These are phyloP conservation scores for Tylopilus subfusipes DNA, from an alignment of 768 basidiomycete genomes.

Conservation along the genomic window DNA sequence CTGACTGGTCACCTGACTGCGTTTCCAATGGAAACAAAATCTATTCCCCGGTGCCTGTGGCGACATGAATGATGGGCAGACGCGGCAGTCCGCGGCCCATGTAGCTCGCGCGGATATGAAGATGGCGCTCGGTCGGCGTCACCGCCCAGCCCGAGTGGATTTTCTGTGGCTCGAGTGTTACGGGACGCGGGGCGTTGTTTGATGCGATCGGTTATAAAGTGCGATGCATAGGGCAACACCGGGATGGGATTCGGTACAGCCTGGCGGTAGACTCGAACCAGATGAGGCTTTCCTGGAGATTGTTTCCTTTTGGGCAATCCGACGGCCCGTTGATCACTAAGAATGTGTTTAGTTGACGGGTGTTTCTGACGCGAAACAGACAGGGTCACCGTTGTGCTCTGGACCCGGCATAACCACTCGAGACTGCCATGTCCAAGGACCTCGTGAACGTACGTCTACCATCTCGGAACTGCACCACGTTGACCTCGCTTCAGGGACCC, in stretches of 20 bases:
- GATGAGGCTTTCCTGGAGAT: background rate
- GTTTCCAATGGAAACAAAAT: conserved; percentile 22
- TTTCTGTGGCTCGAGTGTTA: background rate
- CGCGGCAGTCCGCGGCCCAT: conserved; percentile 25
- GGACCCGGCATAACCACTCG: background rate
- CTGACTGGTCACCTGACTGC: conserved; percentile 13
- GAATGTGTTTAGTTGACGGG: background rate
- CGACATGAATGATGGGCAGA: conserved; percentile 23
- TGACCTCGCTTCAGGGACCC: conserved; percentile 28
- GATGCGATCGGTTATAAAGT: conserved; percentile 2
- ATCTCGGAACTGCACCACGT: conserved; percentile 12
- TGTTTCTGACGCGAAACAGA: conserved; percentile 7
- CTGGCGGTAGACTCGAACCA: too few species aligned
- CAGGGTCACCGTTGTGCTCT: background rate
- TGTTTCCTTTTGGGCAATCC: conserved; percentile 3
- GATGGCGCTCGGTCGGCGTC: conserved; percentile 11
- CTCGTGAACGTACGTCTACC: conserved; percentile 7
- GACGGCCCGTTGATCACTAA: background rate
- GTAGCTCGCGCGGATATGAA: conserved; percentile 32
- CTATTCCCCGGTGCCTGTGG: conserved; percentile 31
- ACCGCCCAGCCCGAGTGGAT: conserved; percentile 7
- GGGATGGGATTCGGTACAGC: too few species aligned
- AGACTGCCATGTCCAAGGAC: conserved; percentile 2
- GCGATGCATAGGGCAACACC: conserved; percentile 6
- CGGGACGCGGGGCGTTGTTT: background rate